Evolutionary conservation across 345 rosid genomes (phyloP).

Genomic region (Lepidium didymum): DNA sequence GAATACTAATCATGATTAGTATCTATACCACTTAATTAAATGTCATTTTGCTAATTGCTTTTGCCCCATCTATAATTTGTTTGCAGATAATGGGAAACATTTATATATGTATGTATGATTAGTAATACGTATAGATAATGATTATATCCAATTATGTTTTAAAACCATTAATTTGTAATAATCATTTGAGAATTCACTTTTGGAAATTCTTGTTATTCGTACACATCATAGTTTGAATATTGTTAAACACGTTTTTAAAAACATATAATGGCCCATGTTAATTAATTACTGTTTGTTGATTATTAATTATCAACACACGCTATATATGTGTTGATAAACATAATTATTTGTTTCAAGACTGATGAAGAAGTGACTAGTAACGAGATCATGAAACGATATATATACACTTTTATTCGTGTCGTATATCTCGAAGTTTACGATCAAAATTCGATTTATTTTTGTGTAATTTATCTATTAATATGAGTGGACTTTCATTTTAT

Average conservation of each 20-base stretch:
- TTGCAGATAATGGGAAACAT: conserved; percentile 11
- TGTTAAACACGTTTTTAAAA: conserved; percentile 15
- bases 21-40: conserved; percentile 1
- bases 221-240: conserved; percentile 1
- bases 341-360: conserved; percentile 14
- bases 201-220: no score
- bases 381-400: background rate
- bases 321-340: conserved; percentile 9
- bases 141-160: no score
- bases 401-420: background rate
- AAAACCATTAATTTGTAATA: no score
- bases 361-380: conserved; percentile 6
- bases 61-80: conserved; percentile 15
- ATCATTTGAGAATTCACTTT: no score
- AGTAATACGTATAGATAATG: no score
- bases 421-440: background rate
- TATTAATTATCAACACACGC: conserved; percentile 11
- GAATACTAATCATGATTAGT: conserved; percentile 26
- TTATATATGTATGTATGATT: no score
- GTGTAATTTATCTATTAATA: background rate
- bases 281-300: background rate
- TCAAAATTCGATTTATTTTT: background rate
- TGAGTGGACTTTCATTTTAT: conserved; percentile 20
- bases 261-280: conserved; percentile 3
- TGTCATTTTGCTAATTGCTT: conserved; percentile 15